Evolutionary conservation across 139 green algal genomes (phyloP).

Genomic region (Micromonas pusilla): DNA sequence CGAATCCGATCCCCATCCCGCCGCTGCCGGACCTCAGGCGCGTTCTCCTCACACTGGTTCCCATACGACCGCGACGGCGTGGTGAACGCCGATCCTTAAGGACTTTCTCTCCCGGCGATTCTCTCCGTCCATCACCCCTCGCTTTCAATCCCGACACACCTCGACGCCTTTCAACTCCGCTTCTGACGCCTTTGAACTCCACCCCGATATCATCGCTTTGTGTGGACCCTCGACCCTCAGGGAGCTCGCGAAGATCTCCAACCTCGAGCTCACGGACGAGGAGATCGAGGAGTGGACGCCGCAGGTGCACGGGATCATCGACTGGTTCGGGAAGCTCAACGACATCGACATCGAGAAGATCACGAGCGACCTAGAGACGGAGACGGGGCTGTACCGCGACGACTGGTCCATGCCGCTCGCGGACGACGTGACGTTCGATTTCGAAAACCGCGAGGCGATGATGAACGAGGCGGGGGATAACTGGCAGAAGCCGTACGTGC

Average conservation of each 20-base stretch:
- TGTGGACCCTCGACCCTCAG: too few species aligned
- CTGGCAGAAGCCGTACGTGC: background rate
- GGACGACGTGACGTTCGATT: background rate
- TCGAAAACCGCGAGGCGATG: background rate
- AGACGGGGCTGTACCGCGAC: background rate
- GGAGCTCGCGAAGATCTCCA: conserved; percentile 6
- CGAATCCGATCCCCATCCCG: background rate
- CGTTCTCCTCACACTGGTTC: too few species aligned
- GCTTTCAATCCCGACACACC: too few species aligned
- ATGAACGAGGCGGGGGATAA: background rate
- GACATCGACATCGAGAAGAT: conserved; percentile 1
- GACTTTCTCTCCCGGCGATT: too few species aligned
- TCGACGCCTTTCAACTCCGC: too few species aligned
- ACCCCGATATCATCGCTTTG: too few species aligned
- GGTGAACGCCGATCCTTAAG: too few species aligned
- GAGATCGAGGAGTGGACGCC: conserved; percentile 5
- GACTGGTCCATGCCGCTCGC: background rate
- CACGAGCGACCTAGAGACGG: background rate
- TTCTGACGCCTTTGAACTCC: too few species aligned
- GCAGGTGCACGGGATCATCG: conserved; percentile 10
- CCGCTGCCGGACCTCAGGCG: conserved; percentile 10
- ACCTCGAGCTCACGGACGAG: background rate
- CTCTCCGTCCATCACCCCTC: too few species aligned
- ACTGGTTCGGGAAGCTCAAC: conserved; percentile 16
- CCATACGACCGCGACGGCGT: too few species aligned